A percentile compares a stretch with the other conserved stretches of the same genome.
Evolutionary conservation across 2,329 filamentous ascomycete genomes (phyloP).

Genomic region (Cercospora nicotianae): DNA sequence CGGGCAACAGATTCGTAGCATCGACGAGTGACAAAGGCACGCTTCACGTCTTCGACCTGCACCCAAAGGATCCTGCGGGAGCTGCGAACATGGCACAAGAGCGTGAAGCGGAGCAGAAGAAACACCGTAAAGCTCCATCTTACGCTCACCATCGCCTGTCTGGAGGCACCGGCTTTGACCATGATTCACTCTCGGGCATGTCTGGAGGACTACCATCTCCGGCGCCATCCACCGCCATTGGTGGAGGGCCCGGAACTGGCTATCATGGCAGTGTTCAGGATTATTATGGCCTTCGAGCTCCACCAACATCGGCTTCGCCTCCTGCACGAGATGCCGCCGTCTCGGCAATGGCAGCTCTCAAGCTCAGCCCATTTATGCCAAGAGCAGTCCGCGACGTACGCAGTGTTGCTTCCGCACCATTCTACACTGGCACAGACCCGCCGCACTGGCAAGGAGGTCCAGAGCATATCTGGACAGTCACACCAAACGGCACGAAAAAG

Average conservation of each 20-base stretch:
- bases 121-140: conserved; percentile 29
- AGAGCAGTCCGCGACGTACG: conserved; percentile 87
- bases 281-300: conserved; percentile 38
- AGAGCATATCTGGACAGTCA: conserved; percentile 35
- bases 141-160: conserved; percentile 28
- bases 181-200: conserved; percentile 29
- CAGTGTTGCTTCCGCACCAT: conserved; percentile 76
- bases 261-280: conserved; percentile 38
- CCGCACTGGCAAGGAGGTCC: conserved; percentile 42
- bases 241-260: conserved; percentile 17
- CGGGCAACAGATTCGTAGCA: conserved; percentile 74
- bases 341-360: conserved; percentile 34
- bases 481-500: conserved; percentile 39
- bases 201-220: conserved; percentile 31
- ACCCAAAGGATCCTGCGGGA: conserved; percentile 47
- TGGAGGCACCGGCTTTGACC: conserved; percentile 23
- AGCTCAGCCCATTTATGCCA: conserved; percentile 56
- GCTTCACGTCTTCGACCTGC: conserved; percentile 88
- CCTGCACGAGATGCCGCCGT: conserved; percentile 23
- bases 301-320: conserved; percentile 33
- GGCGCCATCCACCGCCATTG: conserved; percentile 24
- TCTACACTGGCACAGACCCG: conserved; percentile 78
- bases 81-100: conserved; percentile 10
- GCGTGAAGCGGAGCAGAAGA: conserved; percentile 9
- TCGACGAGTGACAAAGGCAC: conserved; percentile 97